Conservation (phyloP, 1,284 basidiomycete genomes). For the Leccinum huronense region DNA sequence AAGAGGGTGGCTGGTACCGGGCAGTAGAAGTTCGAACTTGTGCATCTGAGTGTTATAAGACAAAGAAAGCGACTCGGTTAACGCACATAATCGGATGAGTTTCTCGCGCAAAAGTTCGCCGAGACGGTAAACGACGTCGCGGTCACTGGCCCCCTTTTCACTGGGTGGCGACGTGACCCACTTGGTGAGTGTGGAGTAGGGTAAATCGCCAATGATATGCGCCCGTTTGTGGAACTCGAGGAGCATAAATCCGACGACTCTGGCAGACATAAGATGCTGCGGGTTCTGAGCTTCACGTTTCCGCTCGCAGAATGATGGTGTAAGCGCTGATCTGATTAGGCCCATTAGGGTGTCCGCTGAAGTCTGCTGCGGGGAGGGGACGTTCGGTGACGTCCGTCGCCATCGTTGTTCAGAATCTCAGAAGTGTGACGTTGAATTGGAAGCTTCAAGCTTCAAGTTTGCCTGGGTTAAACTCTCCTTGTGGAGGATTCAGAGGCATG, state of each 20-base stretch:
- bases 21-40: not conserved
- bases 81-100: not conserved
- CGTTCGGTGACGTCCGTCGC: not conserved
- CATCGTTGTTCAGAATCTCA: no score
- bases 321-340: not conserved
- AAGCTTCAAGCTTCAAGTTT: no score
- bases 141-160: not conserved
- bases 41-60: not conserved
- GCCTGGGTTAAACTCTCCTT: no score
- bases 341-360: not conserved
- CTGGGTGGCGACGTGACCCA: not conserved
- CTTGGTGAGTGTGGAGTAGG: not conserved
- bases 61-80: not conserved
- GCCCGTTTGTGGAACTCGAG: not conserved
- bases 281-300: not conserved
- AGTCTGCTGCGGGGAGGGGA: not conserved
- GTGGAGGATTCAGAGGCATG: no score
- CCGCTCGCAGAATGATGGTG: not conserved
- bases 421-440: no score
- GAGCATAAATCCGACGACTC: not conserved
- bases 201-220: not conserved
- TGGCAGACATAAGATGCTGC: not conserved
- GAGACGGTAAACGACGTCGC: not conserved
- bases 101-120: not conserved
- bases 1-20: not conserved